phyloP scores from a whole-genome alignment of 495 filamentous ascomycete species.

The Aspergillus incahuasiensis region DNA sequence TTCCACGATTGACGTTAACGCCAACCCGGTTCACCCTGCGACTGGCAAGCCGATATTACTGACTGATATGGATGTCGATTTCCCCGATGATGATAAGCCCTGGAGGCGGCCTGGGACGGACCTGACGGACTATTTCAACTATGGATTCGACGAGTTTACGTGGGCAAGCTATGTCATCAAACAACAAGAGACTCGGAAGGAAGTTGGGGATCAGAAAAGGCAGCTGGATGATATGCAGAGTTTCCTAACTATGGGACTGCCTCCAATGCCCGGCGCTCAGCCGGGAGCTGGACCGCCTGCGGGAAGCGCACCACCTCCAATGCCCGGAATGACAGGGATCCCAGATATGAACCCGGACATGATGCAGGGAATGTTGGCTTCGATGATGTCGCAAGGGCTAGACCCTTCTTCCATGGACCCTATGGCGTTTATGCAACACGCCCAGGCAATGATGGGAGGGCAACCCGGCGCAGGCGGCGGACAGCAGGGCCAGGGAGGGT shows the following conservation, averaged over 20 bases:
- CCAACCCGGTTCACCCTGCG: slow-evolving; percentile 69
- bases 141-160: slow-evolving; percentile 98
- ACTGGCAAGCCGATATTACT: slow-evolving; percentile 65
- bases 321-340: slow-evolving; percentile 67
- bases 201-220: slow-evolving; percentile 71
- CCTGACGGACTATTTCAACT: slow-evolving; percentile 97
- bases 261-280: slow-evolving; percentile 62
- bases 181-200: slow-evolving; percentile 70
- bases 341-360: slow-evolving; percentile 64
- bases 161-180: slow-evolving; percentile 94
- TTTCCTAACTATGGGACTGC: slow-evolving; percentile 72
- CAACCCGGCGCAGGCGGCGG: slow-evolving; percentile 38
- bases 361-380: slow-evolving; percentile 77
- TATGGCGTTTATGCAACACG: slow-evolving; percentile 50
- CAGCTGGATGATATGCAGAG: slow-evolving; percentile 86
- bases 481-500: slow-evolving; percentile 38
- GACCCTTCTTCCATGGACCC: slow-evolving; percentile 77
- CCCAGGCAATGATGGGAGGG: slow-evolving; percentile 48
- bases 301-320: slow-evolving; percentile 41
- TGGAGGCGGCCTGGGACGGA: slow-evolving; percentile 97
- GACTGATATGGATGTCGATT: slow-evolving; percentile 79
- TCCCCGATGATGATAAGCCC: slow-evolving; percentile 76
- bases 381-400: slow-evolving; percentile 79
- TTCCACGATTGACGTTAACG: slow-evolving; percentile 78
- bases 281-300: slow-evolving; percentile 32